Base-by-base conservation (phyloP, 805 yeast species). In the Saccharomycopsis microspora region DNA sequence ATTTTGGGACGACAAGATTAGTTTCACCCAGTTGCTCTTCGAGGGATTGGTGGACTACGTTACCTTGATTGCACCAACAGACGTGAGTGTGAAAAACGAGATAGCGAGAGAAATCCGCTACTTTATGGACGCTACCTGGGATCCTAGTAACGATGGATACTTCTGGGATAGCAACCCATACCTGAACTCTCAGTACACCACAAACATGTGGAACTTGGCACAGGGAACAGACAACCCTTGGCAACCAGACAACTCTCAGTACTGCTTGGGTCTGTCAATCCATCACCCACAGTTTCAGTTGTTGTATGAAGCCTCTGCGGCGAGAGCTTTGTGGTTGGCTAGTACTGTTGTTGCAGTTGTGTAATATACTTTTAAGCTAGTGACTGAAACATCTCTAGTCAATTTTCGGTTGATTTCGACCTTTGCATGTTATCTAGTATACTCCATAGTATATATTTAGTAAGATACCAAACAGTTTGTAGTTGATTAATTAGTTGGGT, bases 41-140 rank as follows among this genome's bases (percentile, higher is more conserved):
- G 86, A 80, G 60, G 87, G 87, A 0, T 65, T 79, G 45, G 83
- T 84, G 3, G 86, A 81, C 59, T 81, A 76, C 59, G 57, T 77
- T 55, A 80, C 71, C 41, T n/a, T 37, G 4, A 31, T 43, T 27
- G 38, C 32, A 30, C n/a, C 36, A 5, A 11, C 27, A 7, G 38
- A 43, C 32, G 11, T 31, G 5, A 36, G 41, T 4, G 19, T 43
- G 5, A 43, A 19, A 5, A 28, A 37, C 32, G 46, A 43, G 37
- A 5, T 43, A 30, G 31, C 27, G 11, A 43, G 46, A 29, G 32
- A 36, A 1, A 32, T 43, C 5, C 35, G 46, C 35, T 43, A 43
- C 34, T 43, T 43, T 32, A 43, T 43, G 11, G 46, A 43, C 32
- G 29, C 37, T 5, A 43, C 46, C 8, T 39, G 41, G 41, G 41